Percentiles rank a stretch among this genome's conserved stretches.
These are phyloP conservation scores for Huntiella omanensis DNA, from an alignment of 2,329 filamentous ascomycete species.

Conservation along the genomic window DNA sequence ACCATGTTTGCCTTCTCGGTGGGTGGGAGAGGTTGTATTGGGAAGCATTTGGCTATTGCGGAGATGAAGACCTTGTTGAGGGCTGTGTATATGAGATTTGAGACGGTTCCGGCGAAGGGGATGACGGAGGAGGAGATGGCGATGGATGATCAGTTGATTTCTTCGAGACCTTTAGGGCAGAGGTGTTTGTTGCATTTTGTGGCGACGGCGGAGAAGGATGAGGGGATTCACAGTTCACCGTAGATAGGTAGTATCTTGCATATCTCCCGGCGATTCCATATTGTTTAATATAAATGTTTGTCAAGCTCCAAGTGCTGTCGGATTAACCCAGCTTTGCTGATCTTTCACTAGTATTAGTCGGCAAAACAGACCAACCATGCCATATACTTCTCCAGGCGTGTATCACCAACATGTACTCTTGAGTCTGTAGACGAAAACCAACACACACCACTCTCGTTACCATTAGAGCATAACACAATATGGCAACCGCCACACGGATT, in stretches of 20 bases:
- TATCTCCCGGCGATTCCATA: not conserved
- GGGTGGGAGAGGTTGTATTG: conserved; percentile 46
- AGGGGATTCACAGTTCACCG: too few relatives aligned
- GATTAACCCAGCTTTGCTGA: too few relatives aligned
- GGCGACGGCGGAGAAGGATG: conserved; percentile 14
- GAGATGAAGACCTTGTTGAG: conserved; percentile 49
- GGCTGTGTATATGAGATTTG: conserved; percentile 41
- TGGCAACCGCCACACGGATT: too few relatives aligned
- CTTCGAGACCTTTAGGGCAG: conserved; percentile 40
- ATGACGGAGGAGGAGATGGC: conserved; percentile 40
- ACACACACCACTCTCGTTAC: too few relatives aligned
- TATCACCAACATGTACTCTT: too few relatives aligned
- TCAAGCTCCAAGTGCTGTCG: not conserved
- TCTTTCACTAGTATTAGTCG: too few relatives aligned
- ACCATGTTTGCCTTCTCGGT: conserved; percentile 47
- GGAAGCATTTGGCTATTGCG: conserved; percentile 44
- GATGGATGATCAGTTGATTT: conserved; percentile 50
- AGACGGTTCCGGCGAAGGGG: conserved; percentile 32
- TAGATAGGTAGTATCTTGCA: too few relatives aligned
- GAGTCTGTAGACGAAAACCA: too few relatives aligned
- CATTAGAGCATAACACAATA: too few relatives aligned
- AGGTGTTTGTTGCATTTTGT: conserved; percentile 36
- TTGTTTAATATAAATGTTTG: not conserved
- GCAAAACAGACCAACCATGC: too few relatives aligned
- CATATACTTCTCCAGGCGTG: too few relatives aligned